Percentiles rank a stretch among this genome's conserved stretches.
Evolutionary conservation across 2,329 filamentous ascomycete species (phyloP).

Genomic region (Aureobasidium musti): DNA sequence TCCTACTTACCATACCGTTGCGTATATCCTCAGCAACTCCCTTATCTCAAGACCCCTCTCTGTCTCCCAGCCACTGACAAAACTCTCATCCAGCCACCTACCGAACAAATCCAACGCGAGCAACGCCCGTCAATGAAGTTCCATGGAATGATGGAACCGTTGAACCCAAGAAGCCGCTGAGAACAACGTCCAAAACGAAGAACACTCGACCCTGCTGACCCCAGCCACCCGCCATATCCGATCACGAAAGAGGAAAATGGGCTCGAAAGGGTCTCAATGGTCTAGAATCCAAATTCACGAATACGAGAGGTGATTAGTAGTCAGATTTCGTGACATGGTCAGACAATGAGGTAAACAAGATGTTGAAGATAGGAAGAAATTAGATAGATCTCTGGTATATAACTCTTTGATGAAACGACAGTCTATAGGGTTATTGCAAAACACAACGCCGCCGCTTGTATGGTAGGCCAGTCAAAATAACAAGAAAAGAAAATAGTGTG

Average conservation of each 20-base stretch:
- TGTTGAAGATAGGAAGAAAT: background rate
- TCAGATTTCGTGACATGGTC: background rate
- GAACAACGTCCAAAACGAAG: background rate
- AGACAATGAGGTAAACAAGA: background rate
- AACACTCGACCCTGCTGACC: background rate
- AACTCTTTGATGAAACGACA: background rate
- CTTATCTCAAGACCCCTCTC: no score
- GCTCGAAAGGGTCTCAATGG: background rate
- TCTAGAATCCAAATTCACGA: background rate
- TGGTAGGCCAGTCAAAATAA: background rate
- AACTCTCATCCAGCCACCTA: background rate
- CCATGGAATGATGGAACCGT: background rate
- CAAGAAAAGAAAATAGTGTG: background rate
- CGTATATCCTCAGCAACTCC: no score
- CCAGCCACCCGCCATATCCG: background rate
- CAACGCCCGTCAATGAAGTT: background rate
- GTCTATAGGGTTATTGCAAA: constrained; percentile 5
- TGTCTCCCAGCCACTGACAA: no score
- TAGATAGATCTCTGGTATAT: constrained; percentile 1
- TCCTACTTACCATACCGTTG: no score
- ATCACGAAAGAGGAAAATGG: background rate
- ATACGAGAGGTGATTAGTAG: background rate
- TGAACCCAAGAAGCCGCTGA: background rate
- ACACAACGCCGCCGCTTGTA: background rate
- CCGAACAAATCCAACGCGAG: background rate